Evolutionary conservation across 2,329 filamentous ascomycete species (phyloP).

Genomic region (Aspergillus latus): DNA sequence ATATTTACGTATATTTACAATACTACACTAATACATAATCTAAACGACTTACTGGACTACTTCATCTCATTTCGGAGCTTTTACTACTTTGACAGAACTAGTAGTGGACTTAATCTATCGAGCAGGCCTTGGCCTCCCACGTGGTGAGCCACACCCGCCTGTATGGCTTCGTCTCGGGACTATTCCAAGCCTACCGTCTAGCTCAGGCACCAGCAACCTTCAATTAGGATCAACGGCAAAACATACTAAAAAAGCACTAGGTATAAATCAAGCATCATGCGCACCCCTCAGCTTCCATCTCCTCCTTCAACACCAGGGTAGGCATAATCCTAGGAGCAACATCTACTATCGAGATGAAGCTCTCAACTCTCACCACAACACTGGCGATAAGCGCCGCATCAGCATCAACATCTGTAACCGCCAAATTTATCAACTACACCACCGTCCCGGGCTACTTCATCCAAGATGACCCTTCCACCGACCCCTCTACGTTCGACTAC

Average conservation of each 20-base stretch:
- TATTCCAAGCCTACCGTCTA: neutral
- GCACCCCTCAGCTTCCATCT: neutral
- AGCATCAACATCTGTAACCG: constrained; percentile 56
- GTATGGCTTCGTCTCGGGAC: neutral
- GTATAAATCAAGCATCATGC: neutral
- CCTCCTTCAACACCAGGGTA: neutral
- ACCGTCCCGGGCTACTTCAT: constrained; percentile 51
- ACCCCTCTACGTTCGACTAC: constrained; percentile 49
- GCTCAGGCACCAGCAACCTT: neutral
- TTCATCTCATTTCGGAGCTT: constrained; percentile 3
- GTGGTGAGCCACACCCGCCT: neutral
- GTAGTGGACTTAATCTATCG: neutral
- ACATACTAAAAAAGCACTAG: neutral
- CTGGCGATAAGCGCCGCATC: constrained; percentile 62
- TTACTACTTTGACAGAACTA: neutral
- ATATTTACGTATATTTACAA: constrained; percentile 26
- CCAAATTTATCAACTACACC: constrained; percentile 34
- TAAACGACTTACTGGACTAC: constrained; percentile 13
- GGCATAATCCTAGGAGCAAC: neutral
- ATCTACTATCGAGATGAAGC: constrained; percentile 25
- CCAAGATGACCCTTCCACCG: constrained; percentile 49
- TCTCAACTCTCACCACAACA: constrained; percentile 70
- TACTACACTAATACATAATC: constrained; percentile 17
- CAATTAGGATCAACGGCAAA: neutral
- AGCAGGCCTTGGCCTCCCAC: neutral